Evolutionary conservation across 2,329 filamentous ascomycete genomes (phyloP), one percentile per base, ranked within the genome.

Genomic region (Hypomyces rosellus): DNA sequence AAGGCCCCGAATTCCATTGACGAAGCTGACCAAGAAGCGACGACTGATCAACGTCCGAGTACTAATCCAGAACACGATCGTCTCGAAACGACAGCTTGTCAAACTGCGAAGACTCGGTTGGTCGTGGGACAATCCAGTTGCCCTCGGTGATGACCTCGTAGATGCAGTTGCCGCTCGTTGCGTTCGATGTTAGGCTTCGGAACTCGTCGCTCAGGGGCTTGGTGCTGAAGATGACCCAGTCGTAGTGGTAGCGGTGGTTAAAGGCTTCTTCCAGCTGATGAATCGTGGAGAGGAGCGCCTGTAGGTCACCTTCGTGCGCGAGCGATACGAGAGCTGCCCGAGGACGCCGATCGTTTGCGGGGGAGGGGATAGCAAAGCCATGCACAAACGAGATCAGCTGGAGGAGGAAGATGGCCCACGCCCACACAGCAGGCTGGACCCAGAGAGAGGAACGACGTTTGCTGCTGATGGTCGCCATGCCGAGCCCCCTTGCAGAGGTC

Each of bases 151-250:
- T 84, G 42, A 83, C 66, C 60, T 91, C 84, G 63, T 87, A 93
- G 58, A 78, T 75, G 59, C 85, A 85, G 58, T 83, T 78, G 2
- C 87, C 86, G 50, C 81, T 81, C 2, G 88, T 92, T 36, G 81
- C 78, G 43, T 82, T 85, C 46, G 77, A 74, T 0, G 86, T 89
- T 51, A 73, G 72, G 34, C 72, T 70, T 64, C 88, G 91, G 73
- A 95, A 95, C 52, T 86, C 81, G 8, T 88, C 81, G 4, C 83
- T 84, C 63, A 95, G 90, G 4, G 84, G 82, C 47, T 85, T 80
- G 60, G 89, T 83, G 67, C 91, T 93, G 76, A 93, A 89, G 71
- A 95, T 92, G 39, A 88, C 85, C 86, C 89, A 95, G 41, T 89
- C 86, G 63, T 95, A 95, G 61, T 86, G 86, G 73, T 89, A 86